Conservation (phyloP, 208 protist genomes). For the Trypanosoma cruzi region DNA sequence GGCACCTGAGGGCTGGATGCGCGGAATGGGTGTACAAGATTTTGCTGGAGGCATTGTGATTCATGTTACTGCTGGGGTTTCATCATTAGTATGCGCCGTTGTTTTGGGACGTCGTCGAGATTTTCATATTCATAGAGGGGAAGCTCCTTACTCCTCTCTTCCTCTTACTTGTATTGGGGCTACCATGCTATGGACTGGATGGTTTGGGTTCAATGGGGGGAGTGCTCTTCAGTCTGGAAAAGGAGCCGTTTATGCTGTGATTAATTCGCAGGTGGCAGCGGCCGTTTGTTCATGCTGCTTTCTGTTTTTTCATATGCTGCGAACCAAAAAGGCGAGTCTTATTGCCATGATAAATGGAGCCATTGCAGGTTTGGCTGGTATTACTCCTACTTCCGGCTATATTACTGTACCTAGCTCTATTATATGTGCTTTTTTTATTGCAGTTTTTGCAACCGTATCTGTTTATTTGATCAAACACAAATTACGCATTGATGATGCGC, state of each 20-base stretch:
- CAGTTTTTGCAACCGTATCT: slow-evolving; percentile 29
- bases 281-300: slow-evolving; percentile 26
- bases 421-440: slow-evolving; percentile 43
- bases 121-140: slow-evolving; percentile 40
- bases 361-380: slow-evolving; percentile 58
- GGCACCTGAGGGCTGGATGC: slow-evolving; percentile 52
- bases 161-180: slow-evolving; percentile 48
- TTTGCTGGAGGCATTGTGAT: slow-evolving; percentile 85
- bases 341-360: slow-evolving; percentile 47
- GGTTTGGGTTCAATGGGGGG: slow-evolving; percentile 82
- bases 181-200: slow-evolving; percentile 58
- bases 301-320: slow-evolving; percentile 25
- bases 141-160: slow-evolving; percentile 39
- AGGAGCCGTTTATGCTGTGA: slow-evolving; percentile 42
- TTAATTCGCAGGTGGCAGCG: slow-evolving; percentile 56
- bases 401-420: slow-evolving; percentile 38
- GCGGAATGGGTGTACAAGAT: slow-evolving; percentile 44
- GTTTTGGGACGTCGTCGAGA: slow-evolving; percentile 33
- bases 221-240: slow-evolving; percentile 34
- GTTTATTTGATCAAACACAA: slow-evolving; percentile 48
- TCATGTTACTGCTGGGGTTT: slow-evolving; percentile 57
- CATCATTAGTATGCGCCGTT: slow-evolving; percentile 33
- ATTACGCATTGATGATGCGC: slow-evolving; percentile 58
- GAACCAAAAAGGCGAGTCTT: slow-evolving; percentile 22
- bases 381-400: slow-evolving; percentile 71